Evolutionary conservation across 345 rosid genomes (phyloP).

Genomic region (Syzygium grande): DNA sequence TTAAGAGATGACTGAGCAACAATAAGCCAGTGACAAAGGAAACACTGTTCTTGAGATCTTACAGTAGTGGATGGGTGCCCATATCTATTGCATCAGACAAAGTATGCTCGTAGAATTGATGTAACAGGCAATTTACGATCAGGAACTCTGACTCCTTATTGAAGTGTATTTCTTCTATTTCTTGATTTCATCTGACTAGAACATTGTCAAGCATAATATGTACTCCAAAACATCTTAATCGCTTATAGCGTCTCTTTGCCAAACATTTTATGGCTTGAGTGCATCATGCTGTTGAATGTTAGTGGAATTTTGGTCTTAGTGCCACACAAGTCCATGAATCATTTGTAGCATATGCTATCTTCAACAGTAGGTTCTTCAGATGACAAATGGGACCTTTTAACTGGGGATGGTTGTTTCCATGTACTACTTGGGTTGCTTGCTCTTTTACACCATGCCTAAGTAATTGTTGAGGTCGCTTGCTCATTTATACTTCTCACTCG

Average conservation of each 20-base stretch:
- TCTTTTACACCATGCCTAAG: background rate
- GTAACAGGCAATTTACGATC: background rate
- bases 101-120: background rate
- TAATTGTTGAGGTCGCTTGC: background rate
- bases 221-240: background rate
- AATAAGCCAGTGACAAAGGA: background rate
- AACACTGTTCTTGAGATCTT: background rate
- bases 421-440: background rate
- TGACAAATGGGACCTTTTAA: background rate
- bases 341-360: background rate
- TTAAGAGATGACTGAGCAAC: background rate
- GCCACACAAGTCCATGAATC: background rate
- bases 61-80: background rate
- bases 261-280: background rate
- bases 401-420: background rate
- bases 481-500: background rate
- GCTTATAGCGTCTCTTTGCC: background rate
- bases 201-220: background rate
- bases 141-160: background rate
- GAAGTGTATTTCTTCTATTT: background rate
- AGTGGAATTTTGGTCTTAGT: background rate
- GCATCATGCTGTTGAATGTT: background rate
- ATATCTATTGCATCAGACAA: background rate
- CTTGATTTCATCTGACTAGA: background rate
- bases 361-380: background rate